phyloP scores from a whole-genome alignment of 305 asterid genomes.

The Solanum hybrid region DNA sequence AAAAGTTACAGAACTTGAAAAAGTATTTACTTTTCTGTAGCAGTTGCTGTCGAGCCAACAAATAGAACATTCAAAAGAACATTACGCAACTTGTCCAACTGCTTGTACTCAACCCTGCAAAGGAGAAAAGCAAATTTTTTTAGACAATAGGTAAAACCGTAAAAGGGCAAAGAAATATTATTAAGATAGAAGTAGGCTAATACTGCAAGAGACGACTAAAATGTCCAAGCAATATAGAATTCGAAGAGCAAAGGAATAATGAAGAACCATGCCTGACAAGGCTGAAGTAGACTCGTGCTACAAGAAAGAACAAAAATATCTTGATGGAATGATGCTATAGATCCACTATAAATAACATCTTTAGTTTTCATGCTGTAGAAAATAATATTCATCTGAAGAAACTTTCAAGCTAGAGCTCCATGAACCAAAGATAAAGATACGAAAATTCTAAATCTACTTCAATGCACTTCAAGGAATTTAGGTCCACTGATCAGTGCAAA shows the following conservation, averaged over 20 bases:
- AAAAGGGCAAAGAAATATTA: neutral
- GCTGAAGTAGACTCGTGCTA: neutral
- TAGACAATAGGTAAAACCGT: neutral
- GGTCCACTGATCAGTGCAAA: neutral
- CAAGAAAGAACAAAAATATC: neutral
- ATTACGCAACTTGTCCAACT: conserved; percentile 62
- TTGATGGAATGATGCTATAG: neutral
- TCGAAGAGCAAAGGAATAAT: neutral
- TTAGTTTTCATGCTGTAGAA: neutral
- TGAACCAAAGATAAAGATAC: neutral
- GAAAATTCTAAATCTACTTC: neutral
- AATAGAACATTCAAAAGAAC: conserved; percentile 64
- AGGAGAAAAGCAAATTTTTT: neutral
- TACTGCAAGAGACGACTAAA: neutral
- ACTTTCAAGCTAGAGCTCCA: neutral
- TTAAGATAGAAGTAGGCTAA: neutral
- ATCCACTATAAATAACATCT: neutral
- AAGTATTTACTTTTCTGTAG: conserved; percentile 74
- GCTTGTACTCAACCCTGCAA: conserved; percentile 80
- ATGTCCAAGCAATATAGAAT: neutral
- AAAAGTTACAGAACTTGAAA: neutral
- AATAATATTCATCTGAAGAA: neutral
- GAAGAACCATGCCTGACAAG: neutral
- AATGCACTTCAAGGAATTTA: neutral
- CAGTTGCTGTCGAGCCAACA: conserved; percentile 91